Evolutionary conservation across 2,329 filamentous ascomycete genomes (phyloP), one percentile per base, ranked within the genome.

Genomic region (Xenosphaeropsis pyriputrescens): DNA sequence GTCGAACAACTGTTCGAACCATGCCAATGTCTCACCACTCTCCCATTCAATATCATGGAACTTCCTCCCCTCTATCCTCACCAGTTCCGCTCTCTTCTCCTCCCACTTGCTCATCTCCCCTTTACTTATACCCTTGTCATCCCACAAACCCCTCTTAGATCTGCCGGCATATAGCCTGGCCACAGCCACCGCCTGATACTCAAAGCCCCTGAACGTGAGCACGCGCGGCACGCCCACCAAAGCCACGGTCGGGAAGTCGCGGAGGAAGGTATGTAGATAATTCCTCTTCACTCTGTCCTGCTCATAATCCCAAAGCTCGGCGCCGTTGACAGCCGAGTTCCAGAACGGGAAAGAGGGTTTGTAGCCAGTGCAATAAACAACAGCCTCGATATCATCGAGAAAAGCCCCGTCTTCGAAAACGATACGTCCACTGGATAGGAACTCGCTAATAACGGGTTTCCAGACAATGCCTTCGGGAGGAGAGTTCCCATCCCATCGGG

Each of bases 281-380:
- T 45, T 61, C 0, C 60, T 58, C 0, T 59, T 39, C 2, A 74
- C 49, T 15, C 60, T 64, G 18, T 61, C 60, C 0, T 50, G 41
- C 1, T 50, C 41, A 45, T 75, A 73, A 47, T 73, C 64, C 47
- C 57, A 75, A 1, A 76, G 47, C 0, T 48, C 39, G 0, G 64
- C 58, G 0, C 67, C 68, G 19, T 66, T 68, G 1, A 41, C 49
- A 7, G 52, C 43, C 5, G 36, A 41, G 41, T 62, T 54, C 1
- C 84, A 60, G 51, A 93, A 94, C 0, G 86, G 85, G 38, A 80
- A 81, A 7, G 79, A 77, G 57, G 82, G 91, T 42, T 89, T 72
- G 50, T 26, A 26, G 22, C 22, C 22, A 9, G 22, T 26, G 8
- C 22, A 26, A 26, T 26, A 26, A 26, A 26, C 12, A 3, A 26